Conservation (phyloP, 2,329 filamentous ascomycete genomes). For the Shiraia sp. region DNA sequence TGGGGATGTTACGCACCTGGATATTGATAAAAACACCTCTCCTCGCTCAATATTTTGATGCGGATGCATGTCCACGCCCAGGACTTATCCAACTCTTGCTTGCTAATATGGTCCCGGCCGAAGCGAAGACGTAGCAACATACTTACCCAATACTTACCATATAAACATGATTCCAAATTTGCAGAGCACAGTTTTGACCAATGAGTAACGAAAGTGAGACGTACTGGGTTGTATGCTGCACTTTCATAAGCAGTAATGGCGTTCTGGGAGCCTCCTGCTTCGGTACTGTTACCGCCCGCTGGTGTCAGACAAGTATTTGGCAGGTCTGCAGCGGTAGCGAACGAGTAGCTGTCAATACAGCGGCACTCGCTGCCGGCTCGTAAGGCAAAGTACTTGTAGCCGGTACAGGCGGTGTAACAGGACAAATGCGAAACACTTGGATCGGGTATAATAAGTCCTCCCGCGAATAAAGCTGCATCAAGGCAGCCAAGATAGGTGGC, state of each 20-base stretch:
- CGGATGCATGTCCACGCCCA: conserved; percentile 1
- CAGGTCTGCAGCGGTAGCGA: neutral
- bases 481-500: too few species aligned
- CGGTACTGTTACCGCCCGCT: too few species aligned
- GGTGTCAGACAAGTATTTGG: too few species aligned
- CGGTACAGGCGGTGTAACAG: neutral
- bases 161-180: too few species aligned
- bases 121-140: too few species aligned
- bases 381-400: conserved; percentile 6
- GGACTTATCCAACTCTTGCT: conserved; percentile 1
- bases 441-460: neutral
- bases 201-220: neutral
- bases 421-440: neutral
- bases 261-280: too few species aligned
- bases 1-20: conserved; percentile 2
- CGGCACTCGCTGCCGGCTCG: neutral
- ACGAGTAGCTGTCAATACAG: conserved; percentile 2
- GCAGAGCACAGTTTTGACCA: too few species aligned
- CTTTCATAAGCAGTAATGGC: neutral
- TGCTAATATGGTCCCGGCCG: neutral
- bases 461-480: neutral
- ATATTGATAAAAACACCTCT: neutral
- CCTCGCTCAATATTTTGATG: conserved; percentile 3
- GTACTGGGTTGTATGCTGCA: neutral
- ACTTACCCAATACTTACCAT: too few species aligned